Evolutionary conservation across 495 filamentous ascomycete species (phyloP).

Genomic region (Pseudotulostoma volvatum): DNA sequence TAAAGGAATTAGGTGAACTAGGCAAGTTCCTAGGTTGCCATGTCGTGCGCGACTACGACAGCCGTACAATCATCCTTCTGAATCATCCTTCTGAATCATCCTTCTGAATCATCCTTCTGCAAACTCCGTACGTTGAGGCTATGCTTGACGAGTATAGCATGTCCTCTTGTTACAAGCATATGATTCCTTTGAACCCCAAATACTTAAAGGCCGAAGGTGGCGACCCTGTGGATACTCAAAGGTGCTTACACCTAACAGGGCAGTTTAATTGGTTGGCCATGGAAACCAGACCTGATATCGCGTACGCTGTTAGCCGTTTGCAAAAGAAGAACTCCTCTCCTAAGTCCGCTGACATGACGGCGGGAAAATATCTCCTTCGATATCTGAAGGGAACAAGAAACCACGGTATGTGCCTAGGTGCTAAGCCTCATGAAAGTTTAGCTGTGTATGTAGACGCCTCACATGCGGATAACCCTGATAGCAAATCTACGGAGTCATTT

Average conservation of each 20-base stretch:
- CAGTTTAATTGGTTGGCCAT: background rate
- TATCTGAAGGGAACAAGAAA: background rate
- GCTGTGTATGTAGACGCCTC: background rate
- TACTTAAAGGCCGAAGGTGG: background rate
- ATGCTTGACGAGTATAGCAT: background rate
- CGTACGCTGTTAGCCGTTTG: background rate
- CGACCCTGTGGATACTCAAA: conserved; percentile 1
- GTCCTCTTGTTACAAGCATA: background rate
- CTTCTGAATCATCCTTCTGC: conserved; percentile 6
- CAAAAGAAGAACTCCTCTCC: background rate
- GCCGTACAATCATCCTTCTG: conserved; percentile 9
- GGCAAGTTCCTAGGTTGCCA: conserved; percentile 20
- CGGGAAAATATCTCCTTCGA: background rate
- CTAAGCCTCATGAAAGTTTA: conserved; percentile 3
- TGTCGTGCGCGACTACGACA: conserved; percentile 13
- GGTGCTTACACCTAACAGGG: conserved; percentile 3
- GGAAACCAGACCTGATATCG: conserved; percentile 1
- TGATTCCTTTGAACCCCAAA: background rate
- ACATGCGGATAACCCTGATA: background rate
- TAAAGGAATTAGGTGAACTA: conserved; percentile 15
- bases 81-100: conserved; percentile 11
- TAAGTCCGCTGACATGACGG: background rate
- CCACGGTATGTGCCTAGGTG: background rate
- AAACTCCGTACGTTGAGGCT: background rate
- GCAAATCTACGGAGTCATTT: background rate